Evolutionary conservation across 306 rosid genomes (phyloP).

Genomic region (Aeschynomene evenia): DNA sequence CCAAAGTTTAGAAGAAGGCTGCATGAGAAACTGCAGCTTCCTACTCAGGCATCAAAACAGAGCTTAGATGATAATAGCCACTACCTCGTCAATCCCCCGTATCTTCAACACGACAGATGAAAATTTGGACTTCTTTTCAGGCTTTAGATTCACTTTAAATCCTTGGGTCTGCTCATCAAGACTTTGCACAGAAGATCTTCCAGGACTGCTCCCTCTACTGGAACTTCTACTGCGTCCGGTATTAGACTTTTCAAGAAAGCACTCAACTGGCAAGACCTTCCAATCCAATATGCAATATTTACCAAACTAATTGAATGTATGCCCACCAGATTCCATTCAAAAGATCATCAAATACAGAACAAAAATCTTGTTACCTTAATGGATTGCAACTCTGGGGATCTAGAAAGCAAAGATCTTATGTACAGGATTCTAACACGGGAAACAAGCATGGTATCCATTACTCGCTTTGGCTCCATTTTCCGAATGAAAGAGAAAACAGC

Average conservation of each 20-base stretch:
- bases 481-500: slow-evolving; percentile 74
- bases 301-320: slow-evolving; percentile 20
- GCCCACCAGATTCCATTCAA: slow-evolving; percentile 8
- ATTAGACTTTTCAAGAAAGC: slow-evolving; percentile 69
- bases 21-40: neutral
- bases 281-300: slow-evolving; percentile 16
- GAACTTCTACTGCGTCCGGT: slow-evolving; percentile 76
- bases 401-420: slow-evolving; percentile 80
- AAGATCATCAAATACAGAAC: neutral
- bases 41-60: neutral
- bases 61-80: neutral
- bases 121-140: slow-evolving; percentile 79
- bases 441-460: slow-evolving; percentile 85
- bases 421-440: slow-evolving; percentile 86
- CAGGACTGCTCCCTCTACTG: slow-evolving; percentile 79
- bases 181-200: slow-evolving; percentile 63
- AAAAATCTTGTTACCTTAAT: slow-evolving; percentile 56
- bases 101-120: slow-evolving; percentile 81
- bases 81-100: slow-evolving; percentile 87
- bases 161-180: slow-evolving; percentile 69
- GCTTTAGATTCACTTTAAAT: slow-evolving; percentile 71
- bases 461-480: slow-evolving; percentile 78
- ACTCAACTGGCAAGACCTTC: slow-evolving; percentile 69
- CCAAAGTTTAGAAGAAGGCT: neutral
- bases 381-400: slow-evolving; percentile 87